Conservation (phyloP, 2,329 filamentous ascomycete species). For the Hymenoscyphus linearis region DNA sequence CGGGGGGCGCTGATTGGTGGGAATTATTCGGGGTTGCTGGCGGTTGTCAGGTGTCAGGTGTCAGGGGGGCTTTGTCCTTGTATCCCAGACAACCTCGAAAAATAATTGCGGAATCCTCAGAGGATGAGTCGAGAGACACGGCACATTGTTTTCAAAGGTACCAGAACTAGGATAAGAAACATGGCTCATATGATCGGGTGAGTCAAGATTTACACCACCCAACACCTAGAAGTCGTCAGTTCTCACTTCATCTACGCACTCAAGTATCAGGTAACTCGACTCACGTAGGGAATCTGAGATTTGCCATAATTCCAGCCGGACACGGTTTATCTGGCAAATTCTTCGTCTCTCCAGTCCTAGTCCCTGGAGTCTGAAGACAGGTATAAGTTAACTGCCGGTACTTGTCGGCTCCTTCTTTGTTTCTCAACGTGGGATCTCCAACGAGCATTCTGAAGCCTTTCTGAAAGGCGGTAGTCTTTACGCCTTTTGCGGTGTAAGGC, state of each 20-base stretch:
- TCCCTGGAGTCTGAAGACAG: constrained; percentile 36
- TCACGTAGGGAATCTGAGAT: constrained; percentile 49
- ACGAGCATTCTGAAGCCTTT: constrained; percentile 29
- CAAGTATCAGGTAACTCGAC: constrained; percentile 34
- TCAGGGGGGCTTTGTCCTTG: no score
- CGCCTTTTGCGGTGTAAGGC: background rate
- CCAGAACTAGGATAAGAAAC: constrained; percentile 22
- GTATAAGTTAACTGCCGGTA: constrained; percentile 41
- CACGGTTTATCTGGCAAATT: constrained; percentile 34
- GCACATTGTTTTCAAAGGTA: constrained; percentile 7
- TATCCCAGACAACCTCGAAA: constrained; percentile 45
- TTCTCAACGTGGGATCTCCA: constrained; percentile 34
- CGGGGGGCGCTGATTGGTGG: no score
- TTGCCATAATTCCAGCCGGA: constrained; percentile 41
- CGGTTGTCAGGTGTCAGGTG: no score
- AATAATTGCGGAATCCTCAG: constrained; percentile 44
- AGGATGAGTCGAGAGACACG: constrained; percentile 32
- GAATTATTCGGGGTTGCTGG: no score
- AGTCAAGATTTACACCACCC: constrained; percentile 15
- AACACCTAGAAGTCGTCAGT: constrained; percentile 5
- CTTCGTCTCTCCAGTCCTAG: constrained; percentile 36
- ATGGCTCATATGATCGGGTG: constrained; percentile 12
- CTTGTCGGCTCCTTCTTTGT: constrained; percentile 33
- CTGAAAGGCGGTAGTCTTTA: background rate
- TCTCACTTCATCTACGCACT: background rate